A percentile compares a stretch with the other conserved stretches of the same genome.
Conservation (phyloP, 805 yeast genomes). For the Scheffersomyces spartinae region DNA sequence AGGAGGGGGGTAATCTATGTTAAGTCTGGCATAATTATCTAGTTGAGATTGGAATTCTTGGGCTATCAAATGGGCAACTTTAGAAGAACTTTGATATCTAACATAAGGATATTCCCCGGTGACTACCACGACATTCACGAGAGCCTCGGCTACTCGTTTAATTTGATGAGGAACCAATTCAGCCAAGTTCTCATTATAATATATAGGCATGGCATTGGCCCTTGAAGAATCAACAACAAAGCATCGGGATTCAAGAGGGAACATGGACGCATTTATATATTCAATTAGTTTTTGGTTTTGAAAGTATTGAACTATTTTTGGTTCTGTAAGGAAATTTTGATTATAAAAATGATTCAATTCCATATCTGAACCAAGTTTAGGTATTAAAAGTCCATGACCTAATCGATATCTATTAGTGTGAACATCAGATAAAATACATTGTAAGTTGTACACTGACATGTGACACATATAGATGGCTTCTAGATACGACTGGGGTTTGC, state of each 20-base stretch:
- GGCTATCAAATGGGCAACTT: slow-evolving; percentile 63
- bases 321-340: slow-evolving; percentile 16
- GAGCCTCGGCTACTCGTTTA: slow-evolving; percentile 44
- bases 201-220: slow-evolving; percentile 54
- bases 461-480: slow-evolving; percentile 30
- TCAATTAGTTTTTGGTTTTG: slow-evolving; percentile 5
- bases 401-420: slow-evolving; percentile 20
- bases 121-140: slow-evolving; percentile 62
- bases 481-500: slow-evolving; percentile 22
- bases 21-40: slow-evolving; percentile 62
- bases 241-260: slow-evolving; percentile 60
- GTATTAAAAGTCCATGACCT: slow-evolving; percentile 26
- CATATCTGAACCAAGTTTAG: slow-evolving; percentile 12
- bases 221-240: slow-evolving; percentile 51
- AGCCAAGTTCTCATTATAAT: slow-evolving; percentile 53
- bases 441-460: slow-evolving; percentile 21
- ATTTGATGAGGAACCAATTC: slow-evolving; percentile 52
- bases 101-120: slow-evolving; percentile 86
- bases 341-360: slow-evolving; percentile 10
- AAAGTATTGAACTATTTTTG: slow-evolving; percentile 20
- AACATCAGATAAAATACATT: slow-evolving; percentile 30
- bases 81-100: slow-evolving; percentile 56
- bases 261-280: slow-evolving; percentile 10
- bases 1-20: slow-evolving; percentile 56
- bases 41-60: slow-evolving; percentile 54